Conservation (phyloP, 129 eudicot genomes). For the Flaveria ramosissima region DNA sequence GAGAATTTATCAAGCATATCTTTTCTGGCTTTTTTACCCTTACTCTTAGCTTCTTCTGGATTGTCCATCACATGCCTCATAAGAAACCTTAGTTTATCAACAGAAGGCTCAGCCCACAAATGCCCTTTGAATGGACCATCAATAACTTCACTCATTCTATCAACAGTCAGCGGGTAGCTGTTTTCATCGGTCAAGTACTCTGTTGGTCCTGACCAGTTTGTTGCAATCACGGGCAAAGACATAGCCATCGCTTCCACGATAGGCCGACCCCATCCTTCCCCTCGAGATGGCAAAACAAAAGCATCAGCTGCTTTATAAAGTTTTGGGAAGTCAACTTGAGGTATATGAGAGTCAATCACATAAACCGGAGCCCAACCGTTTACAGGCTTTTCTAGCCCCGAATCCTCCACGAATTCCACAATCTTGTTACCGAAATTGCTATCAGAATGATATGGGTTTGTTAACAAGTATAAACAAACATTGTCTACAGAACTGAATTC, state of each 20-base stretch:
- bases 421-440: conserved; percentile 71
- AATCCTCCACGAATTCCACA: conserved; percentile 54
- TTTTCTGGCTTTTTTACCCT: conserved; percentile 66
- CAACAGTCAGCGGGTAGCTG: conserved; percentile 68
- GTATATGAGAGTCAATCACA: conserved; percentile 65
- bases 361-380: conserved; percentile 72
- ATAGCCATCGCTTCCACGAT: conserved; percentile 92
- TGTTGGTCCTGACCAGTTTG: conserved; percentile 92
- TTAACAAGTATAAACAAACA: conserved; percentile 61
- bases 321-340: conserved; percentile 69
- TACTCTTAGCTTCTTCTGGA: conserved; percentile 58
- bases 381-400: conserved; percentile 50
- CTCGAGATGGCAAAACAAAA: conserved; percentile 75
- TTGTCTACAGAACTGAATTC: conserved; percentile 54
- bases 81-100: conserved; percentile 47
- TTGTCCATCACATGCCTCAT: conserved; percentile 74
- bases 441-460: conserved; percentile 73
- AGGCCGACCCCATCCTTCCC: conserved; percentile 95
- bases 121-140: conserved; percentile 84
- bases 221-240: conserved; percentile 74
- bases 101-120: conserved; percentile 87
- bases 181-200: conserved; percentile 70
- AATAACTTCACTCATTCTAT: conserved; percentile 67
- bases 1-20: conserved; percentile 71
- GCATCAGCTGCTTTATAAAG: conserved; percentile 73